Conservation (phyloP, 208 protist genomes). For the Trichomonas vaginalis region DNA sequence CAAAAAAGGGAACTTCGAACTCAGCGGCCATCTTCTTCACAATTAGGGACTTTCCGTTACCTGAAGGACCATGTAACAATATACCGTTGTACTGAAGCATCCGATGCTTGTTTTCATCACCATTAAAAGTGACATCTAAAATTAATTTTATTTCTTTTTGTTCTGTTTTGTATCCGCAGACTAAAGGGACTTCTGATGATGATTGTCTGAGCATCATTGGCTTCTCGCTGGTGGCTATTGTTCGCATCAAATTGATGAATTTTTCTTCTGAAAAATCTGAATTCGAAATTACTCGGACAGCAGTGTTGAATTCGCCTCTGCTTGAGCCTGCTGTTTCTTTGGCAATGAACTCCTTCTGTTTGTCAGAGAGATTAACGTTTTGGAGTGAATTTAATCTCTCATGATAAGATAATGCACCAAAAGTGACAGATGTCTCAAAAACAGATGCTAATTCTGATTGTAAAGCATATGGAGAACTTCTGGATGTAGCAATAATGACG, state of each 20-base stretch:
- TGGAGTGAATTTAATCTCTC: not conserved
- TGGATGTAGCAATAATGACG: not conserved
- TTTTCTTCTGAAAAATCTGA: not conserved
- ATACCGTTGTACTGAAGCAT: not conserved
- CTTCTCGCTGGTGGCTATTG: not conserved
- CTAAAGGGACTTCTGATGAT: not conserved
- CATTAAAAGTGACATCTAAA: not conserved
- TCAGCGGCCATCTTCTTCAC: not conserved
- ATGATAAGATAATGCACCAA: not conserved
- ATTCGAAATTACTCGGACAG: not conserved
- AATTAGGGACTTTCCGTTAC: slow-evolving; percentile 5
- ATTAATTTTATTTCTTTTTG: not conserved
- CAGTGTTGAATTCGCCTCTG: not conserved
- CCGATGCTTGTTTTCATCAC: not conserved
- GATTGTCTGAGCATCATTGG: not conserved
- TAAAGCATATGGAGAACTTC: not conserved
- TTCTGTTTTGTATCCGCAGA: not conserved
- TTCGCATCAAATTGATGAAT: not conserved
- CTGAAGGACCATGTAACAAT: not conserved
- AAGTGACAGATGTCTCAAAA: not conserved
- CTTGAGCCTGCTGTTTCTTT: not conserved
- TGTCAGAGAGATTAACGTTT: not conserved
- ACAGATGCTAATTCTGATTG: not conserved
- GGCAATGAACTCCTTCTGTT: not conserved
- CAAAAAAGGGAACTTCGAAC: not conserved